Base-by-base conservation (phyloP, 768 basidiomycete genomes). In the Xerocomellus intermedius region DNA sequence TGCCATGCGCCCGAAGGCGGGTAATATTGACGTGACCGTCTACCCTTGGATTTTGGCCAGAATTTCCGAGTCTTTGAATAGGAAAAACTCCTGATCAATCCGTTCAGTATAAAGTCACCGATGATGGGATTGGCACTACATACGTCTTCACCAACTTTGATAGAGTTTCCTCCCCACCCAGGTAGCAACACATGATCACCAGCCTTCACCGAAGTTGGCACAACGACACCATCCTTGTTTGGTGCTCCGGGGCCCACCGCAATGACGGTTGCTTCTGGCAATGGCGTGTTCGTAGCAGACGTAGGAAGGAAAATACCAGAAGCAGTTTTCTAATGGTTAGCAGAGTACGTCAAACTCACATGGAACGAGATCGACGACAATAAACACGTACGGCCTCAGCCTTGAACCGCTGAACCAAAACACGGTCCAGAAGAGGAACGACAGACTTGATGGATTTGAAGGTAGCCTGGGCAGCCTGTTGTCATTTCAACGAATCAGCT, bases 241-340 rank as follows among this genome's bases (percentile, higher is more conserved):
- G 85, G 88, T n/a, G 89, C 89, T 32, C 97, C 97, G 33, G 96
- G 96, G 52, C 96, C 96, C 45, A 91, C 88, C 26, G 97, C 91
- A 69, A 98, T 88, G 67, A 97, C 96, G 30, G 93, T 96, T 6
- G 94, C 96, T 75, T 98, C 96, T 2, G 96, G 94, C n/a, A 98
- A 82, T 22, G 94, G 94, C 63, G 73, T 84, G 61, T 72, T 82
- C 26, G 91, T 94, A 6, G 90, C 85, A 2, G 94, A 92, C 0
- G 89, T 83, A n/a, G 97, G 97, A 43, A 99, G 81, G 83, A 94
- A 94, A 70, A 99, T 86, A 35, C 97, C 97, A 22, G 89, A 75
- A 4, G 97, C 89, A n/a, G 96, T 99, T 95, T 98, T 97, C 95
- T 98, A 63, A 37, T 7, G 9, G 13, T 42, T 13, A 8, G 2